phyloP scores from a whole-genome alignment of 306 rosid species.

The Fragaria iinumae region DNA sequence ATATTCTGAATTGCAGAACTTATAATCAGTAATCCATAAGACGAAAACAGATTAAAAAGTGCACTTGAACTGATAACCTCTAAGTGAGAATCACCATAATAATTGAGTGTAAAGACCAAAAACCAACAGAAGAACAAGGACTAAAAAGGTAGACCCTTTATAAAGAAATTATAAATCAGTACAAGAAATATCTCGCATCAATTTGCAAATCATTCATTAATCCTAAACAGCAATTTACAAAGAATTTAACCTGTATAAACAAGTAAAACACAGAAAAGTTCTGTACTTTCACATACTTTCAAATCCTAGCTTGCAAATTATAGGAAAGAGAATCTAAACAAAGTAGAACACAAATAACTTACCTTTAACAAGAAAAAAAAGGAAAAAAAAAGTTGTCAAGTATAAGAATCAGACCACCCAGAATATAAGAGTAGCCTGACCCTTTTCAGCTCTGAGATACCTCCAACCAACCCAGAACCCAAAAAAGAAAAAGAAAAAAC shows the following conservation, averaged over 20 bases:
- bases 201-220: background rate
- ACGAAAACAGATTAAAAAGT: conserved; percentile 5
- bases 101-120: background rate
- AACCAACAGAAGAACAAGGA: background rate
- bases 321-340: background rate
- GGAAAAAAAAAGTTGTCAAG: background rate
- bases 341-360: background rate
- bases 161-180: background rate
- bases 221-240: background rate
- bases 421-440: conserved; percentile 19
- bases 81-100: background rate
- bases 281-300: background rate
- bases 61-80: background rate
- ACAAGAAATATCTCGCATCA: background rate
- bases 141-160: background rate
- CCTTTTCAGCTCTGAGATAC: conserved; percentile 18
- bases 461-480: conserved; percentile 12
- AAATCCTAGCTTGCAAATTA: background rate
- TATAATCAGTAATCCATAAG: conserved; percentile 17
- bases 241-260: background rate
- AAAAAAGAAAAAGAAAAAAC: background rate
- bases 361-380: background rate
- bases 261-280: background rate
- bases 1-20: conserved; percentile 42
- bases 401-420: conserved; percentile 20